Base-by-base conservation (phyloP, 2,329 filamentous ascomycete genomes). In the Alternaria sp. region DNA sequence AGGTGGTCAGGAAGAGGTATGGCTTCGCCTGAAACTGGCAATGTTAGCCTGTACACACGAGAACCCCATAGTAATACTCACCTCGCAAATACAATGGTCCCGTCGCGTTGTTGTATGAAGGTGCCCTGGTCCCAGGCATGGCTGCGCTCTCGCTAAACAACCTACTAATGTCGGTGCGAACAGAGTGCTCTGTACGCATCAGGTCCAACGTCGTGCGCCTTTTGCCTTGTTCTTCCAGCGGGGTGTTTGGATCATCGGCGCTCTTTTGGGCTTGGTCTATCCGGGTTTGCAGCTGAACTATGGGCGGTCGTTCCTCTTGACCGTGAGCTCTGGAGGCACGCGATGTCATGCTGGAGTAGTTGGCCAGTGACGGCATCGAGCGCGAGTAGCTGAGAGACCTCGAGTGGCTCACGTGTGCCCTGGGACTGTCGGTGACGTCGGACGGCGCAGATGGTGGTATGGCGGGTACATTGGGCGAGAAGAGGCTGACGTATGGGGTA, bases 1-100 rank as follows among this genome's bases (percentile, higher is more conserved):
- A 87, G 80, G 73, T 87, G 85, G 49, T 84, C 81, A 0, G 83
- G 82, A 8, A 87, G 76, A 32, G 82, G 77, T 6, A 81, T 76
- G 13, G 79, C 73, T 57, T 82, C 81, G 59, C 72, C 70, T 15
- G 75, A 75, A 11, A 74, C 76, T 77, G 65, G 1, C 23, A 13
- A 26, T 61, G 67, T 77, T 53, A 76, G 69, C 46, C 53, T 7
- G 15, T 10, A 19, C 51, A 56, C 28, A 53, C 21, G 9, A 2
- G 7, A 26, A 23, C 30, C 26, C 25, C 13, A 17, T 19, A 15
- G 5, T 15, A 13, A 19, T 13, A 13, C 13, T 26, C 74, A 78
- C 78, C 74, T 67, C 73, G 68, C 36, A 75, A 64, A 55, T 78
- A 77, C 19, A 79, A 63, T 40, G 77, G 77, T 4, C 77, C 76